Conservation (phyloP, 768 basidiomycete species). For the Coprinopsis strossmayeri region DNA sequence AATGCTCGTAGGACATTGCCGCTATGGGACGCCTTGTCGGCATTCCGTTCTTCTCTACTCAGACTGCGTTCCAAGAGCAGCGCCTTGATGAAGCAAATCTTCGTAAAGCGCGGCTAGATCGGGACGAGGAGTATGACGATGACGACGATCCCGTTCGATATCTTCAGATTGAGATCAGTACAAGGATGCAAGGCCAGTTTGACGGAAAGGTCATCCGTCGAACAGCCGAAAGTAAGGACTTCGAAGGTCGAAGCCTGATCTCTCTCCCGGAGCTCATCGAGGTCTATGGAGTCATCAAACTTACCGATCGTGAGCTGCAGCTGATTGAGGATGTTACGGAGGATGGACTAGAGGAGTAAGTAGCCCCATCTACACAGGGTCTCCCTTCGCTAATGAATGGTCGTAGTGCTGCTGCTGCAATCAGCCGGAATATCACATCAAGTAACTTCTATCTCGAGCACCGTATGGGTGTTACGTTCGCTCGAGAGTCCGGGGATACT, state of each 20-base stretch:
- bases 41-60: constrained; percentile 9
- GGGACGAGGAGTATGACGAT: neutral
- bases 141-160: neutral
- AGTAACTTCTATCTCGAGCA: constrained; percentile 3
- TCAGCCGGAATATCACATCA: neutral
- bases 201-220: neutral
- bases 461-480: neutral
- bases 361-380: neutral
- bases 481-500: neutral
- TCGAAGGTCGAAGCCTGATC: neutral
- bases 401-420: neutral
- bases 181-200: constrained; percentile 3
- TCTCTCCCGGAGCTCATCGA: neutral
- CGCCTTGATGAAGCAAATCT: neutral
- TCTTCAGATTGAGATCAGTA: neutral
- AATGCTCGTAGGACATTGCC: constrained; percentile 7
- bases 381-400: neutral
- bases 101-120: neutral
- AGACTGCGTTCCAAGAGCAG: constrained; percentile 5
- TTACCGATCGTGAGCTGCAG: constrained; percentile 1
- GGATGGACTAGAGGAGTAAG: neutral
- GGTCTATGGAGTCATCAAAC: neutral
- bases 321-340: neutral
- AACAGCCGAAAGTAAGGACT: neutral
- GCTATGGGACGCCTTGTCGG: constrained; percentile 5